A percentile compares a stretch with the other conserved stretches of the same genome.
These are phyloP conservation scores for Sophora flavescens DNA, from an alignment of 306 rosid species.

Conservation along the genomic window DNA sequence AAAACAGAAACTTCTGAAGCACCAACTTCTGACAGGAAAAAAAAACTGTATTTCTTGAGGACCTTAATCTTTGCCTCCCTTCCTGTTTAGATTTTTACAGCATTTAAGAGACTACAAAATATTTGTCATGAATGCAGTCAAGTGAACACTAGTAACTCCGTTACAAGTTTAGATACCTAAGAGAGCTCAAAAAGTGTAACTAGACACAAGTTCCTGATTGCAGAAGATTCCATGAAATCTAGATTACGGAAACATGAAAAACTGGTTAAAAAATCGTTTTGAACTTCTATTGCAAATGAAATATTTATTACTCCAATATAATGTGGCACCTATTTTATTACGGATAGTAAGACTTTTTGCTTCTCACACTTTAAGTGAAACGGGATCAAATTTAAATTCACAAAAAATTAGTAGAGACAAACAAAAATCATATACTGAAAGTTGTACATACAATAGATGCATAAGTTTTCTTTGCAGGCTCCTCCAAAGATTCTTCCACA, in stretches of 20 bases:
- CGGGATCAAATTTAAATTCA: background rate
- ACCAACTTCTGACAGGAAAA: background rate
- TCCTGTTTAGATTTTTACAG: conserved; percentile 19
- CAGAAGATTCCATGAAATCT: background rate
- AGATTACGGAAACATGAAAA: conserved; percentile 1
- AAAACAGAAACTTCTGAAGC: background rate
- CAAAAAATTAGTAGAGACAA: background rate
- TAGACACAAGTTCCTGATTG: background rate
- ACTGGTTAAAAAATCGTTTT: background rate
- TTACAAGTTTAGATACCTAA: background rate
- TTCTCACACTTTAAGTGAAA: background rate
- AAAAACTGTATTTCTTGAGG: background rate
- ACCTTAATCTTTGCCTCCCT: background rate
- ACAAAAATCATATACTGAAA: background rate
- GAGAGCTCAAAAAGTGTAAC: conserved; percentile 15
- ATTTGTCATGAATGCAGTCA: background rate
- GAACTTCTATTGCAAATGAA: background rate
- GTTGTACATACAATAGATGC: conserved; percentile 85
- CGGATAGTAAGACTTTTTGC: background rate
- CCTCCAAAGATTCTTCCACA: conserved; percentile 78
- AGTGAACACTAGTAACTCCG: background rate
- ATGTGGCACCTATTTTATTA: background rate
- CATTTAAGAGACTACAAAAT: conserved; percentile 1
- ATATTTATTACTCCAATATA: background rate
- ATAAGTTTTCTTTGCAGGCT: conserved; percentile 80